Percentiles rank a stretch among this genome's conserved stretches.
Evolutionary conservation across 352 stramenopile species (phyloP).

Genomic region (Phytophthora litchii): DNA sequence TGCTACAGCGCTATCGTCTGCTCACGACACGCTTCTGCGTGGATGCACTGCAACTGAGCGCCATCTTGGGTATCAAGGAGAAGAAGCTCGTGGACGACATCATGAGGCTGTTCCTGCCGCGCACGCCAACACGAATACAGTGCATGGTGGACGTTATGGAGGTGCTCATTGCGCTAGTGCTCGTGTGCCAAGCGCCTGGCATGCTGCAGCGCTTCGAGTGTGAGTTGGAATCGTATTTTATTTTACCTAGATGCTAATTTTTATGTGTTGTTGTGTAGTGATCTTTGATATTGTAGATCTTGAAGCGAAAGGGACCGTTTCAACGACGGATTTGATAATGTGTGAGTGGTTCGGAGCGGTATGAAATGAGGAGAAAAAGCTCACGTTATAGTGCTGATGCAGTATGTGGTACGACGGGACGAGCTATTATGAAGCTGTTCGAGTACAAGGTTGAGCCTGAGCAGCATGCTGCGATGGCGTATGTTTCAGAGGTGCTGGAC

Average conservation of each 20-base stretch:
- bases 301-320: conserved; percentile 39
- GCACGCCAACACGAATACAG: conserved; percentile 60
- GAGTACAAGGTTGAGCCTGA: conserved; percentile 54
- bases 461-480: conserved; percentile 43
- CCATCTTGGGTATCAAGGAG: conserved; percentile 60
- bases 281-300: conserved; percentile 71
- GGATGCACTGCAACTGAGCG: conserved; percentile 55
- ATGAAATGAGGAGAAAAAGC: not conserved
- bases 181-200: conserved; percentile 65
- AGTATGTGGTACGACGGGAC: conserved; percentile 54
- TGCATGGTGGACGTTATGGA: conserved; percentile 79
- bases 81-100: conserved; percentile 50
- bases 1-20: conserved; percentile 54
- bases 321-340: conserved; percentile 50
- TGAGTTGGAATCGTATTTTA: conserved; percentile 16
- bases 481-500: conserved; percentile 46
- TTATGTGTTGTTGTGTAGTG: conserved; percentile 29
- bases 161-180: conserved; percentile 60
- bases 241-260: not conserved
- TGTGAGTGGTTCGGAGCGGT: conserved; percentile 37
- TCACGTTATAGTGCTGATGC: conserved; percentile 9
- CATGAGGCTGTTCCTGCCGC: conserved; percentile 58
- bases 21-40: conserved; percentile 67
- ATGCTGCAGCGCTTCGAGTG: conserved; percentile 69
- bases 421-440: conserved; percentile 69